Conservation (phyloP, 2,329 filamentous ascomycete species). For the Fusarium temperatum region DNA sequence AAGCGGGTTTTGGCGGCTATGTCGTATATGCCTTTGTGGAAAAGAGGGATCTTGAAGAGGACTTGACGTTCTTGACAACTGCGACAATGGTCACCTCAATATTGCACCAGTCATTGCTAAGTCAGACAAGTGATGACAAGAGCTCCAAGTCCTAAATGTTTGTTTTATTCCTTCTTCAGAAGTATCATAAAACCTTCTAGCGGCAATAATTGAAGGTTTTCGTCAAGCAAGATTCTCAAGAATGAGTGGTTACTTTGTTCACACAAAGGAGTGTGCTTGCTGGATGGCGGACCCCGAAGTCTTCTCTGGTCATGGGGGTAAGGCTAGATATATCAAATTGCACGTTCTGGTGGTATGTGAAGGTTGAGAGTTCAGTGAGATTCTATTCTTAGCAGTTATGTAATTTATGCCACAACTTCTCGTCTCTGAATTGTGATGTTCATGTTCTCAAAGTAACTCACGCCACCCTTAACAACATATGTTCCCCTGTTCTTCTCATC, state of each 20-base stretch:
- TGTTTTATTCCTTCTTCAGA: fast-evolving
- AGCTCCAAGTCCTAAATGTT: fast-evolving
- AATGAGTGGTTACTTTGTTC: fast-evolving
- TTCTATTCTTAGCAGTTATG: fast-evolving
- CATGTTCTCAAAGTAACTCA: conserved; percentile 34
- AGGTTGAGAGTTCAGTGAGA: fast-evolving
- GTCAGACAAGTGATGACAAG: fast-evolving
- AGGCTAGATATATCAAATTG: fast-evolving
- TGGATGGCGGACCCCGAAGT: fast-evolving
- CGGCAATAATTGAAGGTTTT: background rate
- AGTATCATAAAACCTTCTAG: fast-evolving
- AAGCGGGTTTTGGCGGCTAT: fast-evolving
- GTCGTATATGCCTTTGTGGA: background rate
- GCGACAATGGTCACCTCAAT: background rate
- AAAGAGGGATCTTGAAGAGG: background rate
- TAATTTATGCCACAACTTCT: background rate
- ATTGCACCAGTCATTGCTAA: background rate
- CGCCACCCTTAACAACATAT: conserved; percentile 27
- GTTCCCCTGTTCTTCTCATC: conserved; percentile 15
- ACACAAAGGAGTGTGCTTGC: background rate
- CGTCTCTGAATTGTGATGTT: conserved; percentile 17
- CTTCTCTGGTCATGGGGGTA: too few relatives aligned
- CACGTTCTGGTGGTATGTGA: fast-evolving
- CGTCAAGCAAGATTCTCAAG: fast-evolving
- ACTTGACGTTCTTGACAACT: background rate